These are phyloP conservation scores for Sugiyamaella chiloensis DNA, from an alignment of 805 yeast species.

Conservation along the genomic window DNA sequence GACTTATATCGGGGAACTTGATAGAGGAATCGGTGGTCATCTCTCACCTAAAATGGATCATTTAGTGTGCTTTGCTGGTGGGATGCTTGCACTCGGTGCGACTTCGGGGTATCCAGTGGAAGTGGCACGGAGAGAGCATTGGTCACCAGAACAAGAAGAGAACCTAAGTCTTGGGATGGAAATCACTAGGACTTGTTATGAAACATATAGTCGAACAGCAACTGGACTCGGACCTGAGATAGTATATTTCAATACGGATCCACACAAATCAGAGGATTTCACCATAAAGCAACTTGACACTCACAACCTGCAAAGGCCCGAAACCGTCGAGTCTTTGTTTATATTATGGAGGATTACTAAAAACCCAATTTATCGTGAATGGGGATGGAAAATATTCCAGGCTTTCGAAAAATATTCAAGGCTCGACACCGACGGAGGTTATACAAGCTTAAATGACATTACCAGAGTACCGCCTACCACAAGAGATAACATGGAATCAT, in stretches of 20 bases:
- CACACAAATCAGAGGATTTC: slow-evolving; percentile 55
- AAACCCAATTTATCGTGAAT: slow-evolving; percentile 75
- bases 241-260: slow-evolving; percentile 70
- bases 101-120: slow-evolving; percentile 64
- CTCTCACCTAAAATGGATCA: slow-evolving; percentile 84
- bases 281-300: slow-evolving; percentile 64
- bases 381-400: slow-evolving; percentile 86
- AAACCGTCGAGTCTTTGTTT: slow-evolving; percentile 86
- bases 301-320: slow-evolving; percentile 90
- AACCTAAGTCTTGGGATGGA: slow-evolving; percentile 73
- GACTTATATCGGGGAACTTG: slow-evolving; percentile 74
- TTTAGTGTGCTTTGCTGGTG: slow-evolving; percentile 87
- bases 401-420: slow-evolving; percentile 61
- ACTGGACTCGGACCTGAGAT: slow-evolving; percentile 89
- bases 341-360: slow-evolving; percentile 75
- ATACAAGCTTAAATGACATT: slow-evolving; percentile 66
- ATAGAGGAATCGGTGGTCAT: slow-evolving; percentile 58
- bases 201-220: slow-evolving; percentile 68
- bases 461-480: slow-evolving; percentile 49
- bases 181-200: slow-evolving; percentile 75
- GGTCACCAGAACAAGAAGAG: slow-evolving; percentile 57
- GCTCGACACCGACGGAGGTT: slow-evolving; percentile 48
- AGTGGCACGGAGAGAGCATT: slow-evolving; percentile 52
- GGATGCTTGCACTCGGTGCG: slow-evolving; percentile 83
- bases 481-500: slow-evolving; percentile 80